Evolutionary conservation across 1,284 basidiomycete species (phyloP), one percentile per base, ranked within the genome.

Genomic region (Ceratobasidium sp.): DNA sequence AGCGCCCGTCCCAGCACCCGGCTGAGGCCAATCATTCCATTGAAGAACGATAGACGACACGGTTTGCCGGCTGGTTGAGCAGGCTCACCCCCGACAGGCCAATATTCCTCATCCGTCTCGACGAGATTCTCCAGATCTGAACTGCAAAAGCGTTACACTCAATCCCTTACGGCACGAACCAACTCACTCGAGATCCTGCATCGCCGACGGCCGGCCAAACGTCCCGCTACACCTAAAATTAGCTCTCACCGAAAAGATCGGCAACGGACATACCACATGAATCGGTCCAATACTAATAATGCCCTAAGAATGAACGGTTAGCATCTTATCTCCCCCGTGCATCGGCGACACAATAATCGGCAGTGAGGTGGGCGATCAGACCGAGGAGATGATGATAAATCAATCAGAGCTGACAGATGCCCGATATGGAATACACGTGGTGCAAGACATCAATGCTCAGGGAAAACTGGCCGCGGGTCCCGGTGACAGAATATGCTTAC

Each of bases 101-200:
- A 67, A 27, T 45, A 22, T 32, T 67, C 64, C 40, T 67, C 64
- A 17, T 67, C 64, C 1, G 55, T 43, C 25, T 67, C 64, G 22
- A 67, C 32, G 7, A 52, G 40, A n/a, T 43, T 32, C 10, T 55
- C 64, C 10, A 67, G 34, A 35, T 67, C 64, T 6, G 52, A 54
- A 27, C 64, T 67, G 27, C 10, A 42, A 2, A n/a, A 42, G 10
- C 32, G 12, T 35, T 32, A 22, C 27, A 27, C 4, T 22, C 20
- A 22, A 25, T 50, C 49, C 20, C 2, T 17, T 6, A 5, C 20
- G 27, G 13, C 27, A 25, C 27, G 7, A 17, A 40, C 2, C 20
- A 20, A 40, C 60, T 53, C 15, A 65, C 60, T 65, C 60, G 6
- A 53, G 17, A 29, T 65, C 60, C 35, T 65, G 60, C 47, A 65